Percentiles rank a stretch among this genome's conserved stretches.
phyloP scores from a whole-genome alignment of 1,284 basidiomycete species.

The Apiotrichum gamsii region DNA sequence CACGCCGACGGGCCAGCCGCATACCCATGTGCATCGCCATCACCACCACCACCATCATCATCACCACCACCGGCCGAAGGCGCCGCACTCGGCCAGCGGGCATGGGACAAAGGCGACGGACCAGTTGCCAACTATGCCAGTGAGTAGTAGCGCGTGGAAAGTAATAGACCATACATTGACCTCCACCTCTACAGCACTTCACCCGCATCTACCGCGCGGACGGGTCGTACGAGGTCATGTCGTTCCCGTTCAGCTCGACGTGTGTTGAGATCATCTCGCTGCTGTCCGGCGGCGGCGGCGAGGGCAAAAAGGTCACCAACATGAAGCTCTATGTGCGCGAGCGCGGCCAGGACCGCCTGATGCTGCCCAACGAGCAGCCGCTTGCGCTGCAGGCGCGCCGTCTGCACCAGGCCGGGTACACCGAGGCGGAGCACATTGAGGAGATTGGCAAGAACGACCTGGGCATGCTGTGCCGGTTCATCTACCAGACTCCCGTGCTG shows the following conservation, averaged over 20 bases:
- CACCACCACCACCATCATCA: conserved; percentile 5
- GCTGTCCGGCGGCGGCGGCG: conserved; percentile 47
- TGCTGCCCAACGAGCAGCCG: conserved; percentile 75
- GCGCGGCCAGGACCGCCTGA: conserved; percentile 72
- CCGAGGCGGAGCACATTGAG: conserved; percentile 71
- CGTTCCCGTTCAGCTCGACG: conserved; percentile 60
- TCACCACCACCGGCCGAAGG: not conserved
- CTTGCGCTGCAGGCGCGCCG: conserved; percentile 77
- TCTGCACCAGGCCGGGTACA: conserved; percentile 86
- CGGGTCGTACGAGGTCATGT: conserved; percentile 65
- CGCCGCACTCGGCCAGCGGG: not conserved
- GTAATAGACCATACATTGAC: too few relatives aligned
- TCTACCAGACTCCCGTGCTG: conserved; percentile 54
- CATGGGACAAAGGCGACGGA: too few relatives aligned
- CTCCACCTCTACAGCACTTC: conserved; percentile 37
- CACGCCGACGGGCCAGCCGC: too few relatives aligned
- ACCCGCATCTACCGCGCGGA: conserved; percentile 74
- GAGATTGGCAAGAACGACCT: conserved; percentile 75
- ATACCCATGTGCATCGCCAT: not conserved
- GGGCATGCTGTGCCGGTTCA: conserved; percentile 80
- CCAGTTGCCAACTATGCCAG: too few relatives aligned
- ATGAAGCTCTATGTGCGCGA: conserved; percentile 78
- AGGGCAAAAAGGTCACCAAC: conserved; percentile 54
- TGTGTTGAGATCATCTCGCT: conserved; percentile 63
- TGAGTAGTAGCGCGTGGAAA: too few relatives aligned